Percentiles rank a stretch among this genome's conserved stretches.
phyloP scores from a whole-genome alignment of 164 flowering plant genomes.

The Stephania japonica region DNA sequence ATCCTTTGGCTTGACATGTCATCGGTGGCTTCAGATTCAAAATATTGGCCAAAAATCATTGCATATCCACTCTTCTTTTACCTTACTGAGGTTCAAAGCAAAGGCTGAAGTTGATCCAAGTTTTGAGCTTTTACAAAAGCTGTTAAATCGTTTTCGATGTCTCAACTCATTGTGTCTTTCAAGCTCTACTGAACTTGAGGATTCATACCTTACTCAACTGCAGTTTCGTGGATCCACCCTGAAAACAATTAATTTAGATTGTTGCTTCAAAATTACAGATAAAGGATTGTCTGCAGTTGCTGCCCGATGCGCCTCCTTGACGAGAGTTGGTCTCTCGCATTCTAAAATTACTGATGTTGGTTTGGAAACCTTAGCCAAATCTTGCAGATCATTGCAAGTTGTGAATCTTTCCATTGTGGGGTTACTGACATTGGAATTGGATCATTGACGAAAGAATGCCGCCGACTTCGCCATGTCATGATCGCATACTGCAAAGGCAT shows the following conservation, averaged over 20 bases:
- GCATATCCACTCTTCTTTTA: conserved; percentile 46
- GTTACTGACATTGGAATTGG: conserved; percentile 49
- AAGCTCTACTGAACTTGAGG: conserved; percentile 55
- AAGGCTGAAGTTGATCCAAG: conserved; percentile 15
- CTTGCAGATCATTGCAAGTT: conserved; percentile 36
- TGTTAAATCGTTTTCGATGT: conserved; percentile 49
- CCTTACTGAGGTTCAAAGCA: conserved; percentile 12
- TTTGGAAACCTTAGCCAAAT: conserved; percentile 37
- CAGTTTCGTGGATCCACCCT: conserved; percentile 37
- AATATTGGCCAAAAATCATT: conserved; percentile 44
- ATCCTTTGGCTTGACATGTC: conserved; percentile 75
- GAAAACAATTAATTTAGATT: conserved; percentile 40
- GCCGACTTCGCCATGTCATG: conserved; percentile 32
- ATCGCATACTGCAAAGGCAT: conserved; percentile 41
- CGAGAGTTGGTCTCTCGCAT: conserved; percentile 45
- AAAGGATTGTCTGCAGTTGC: conserved; percentile 41
- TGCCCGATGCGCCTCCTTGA: conserved; percentile 41
- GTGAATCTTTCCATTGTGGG: conserved; percentile 54
- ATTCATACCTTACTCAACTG: conserved; percentile 37
- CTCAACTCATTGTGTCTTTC: conserved; percentile 46
- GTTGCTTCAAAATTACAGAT: conserved; percentile 57
- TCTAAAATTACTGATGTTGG: conserved; percentile 55
- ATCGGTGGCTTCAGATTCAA: conserved; percentile 53
- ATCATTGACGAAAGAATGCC: conserved; percentile 38
- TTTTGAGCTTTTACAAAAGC: conserved; percentile 26